Evolutionary conservation across 176 grass and related monocot species (phyloP).

Genomic region (Guadua angustifolia): DNA sequence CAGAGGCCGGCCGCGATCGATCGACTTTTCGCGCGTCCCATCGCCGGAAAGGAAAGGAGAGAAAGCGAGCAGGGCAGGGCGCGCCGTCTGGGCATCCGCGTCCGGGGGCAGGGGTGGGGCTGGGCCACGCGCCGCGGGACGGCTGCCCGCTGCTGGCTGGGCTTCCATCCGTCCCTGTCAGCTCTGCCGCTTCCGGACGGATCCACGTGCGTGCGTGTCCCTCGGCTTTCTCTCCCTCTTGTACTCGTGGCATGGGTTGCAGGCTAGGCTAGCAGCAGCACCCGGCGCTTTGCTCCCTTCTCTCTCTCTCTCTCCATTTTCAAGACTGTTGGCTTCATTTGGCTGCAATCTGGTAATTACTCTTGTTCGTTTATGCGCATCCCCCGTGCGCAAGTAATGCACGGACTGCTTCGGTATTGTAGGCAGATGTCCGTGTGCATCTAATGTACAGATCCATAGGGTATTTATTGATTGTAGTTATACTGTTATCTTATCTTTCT

Average conservation of each 20-base stretch:
- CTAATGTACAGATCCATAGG: no score
- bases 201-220: constrained; percentile 13
- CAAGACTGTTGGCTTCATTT: no score
- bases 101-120: background rate
- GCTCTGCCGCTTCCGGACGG: background rate
- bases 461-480: no score
- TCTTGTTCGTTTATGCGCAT: background rate
- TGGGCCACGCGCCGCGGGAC: no score
- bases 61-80: background rate
- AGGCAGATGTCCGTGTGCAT: no score
- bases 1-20: background rate
- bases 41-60: background rate
- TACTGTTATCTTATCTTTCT: no score
- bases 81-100: constrained; percentile 33
- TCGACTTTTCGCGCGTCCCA: constrained; percentile 20
- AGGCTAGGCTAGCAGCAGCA: background rate
- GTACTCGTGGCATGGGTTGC: background rate
- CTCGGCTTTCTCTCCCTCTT: background rate
- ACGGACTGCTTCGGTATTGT: background rate
- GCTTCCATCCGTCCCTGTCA: background rate
- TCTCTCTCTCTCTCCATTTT: no score
- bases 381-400: background rate
- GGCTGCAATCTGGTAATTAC: no score
- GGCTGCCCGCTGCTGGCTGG: background rate
- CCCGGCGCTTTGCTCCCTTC: background rate